Percentiles rank a stretch among this genome's conserved stretches.
phyloP scores from a whole-genome alignment of 1,139 yeast species.

The Candida sanyaensis region DNA sequence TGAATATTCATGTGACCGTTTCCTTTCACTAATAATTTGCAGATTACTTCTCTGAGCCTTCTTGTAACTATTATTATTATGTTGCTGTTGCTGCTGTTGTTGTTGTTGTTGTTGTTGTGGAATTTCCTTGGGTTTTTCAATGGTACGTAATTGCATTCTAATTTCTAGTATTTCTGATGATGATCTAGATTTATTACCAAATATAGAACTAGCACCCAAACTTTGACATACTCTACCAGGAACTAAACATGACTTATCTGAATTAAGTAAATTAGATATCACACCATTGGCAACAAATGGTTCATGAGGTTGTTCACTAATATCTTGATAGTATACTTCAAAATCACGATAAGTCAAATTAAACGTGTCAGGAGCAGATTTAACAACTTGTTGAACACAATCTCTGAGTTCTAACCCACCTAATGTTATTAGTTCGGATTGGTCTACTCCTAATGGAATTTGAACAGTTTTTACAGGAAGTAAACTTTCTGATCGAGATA shows the following conservation, averaged over 20 bases:
- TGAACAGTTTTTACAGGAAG: conserved; percentile 50
- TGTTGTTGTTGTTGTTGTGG: conserved; percentile 4
- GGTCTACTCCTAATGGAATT: conserved; percentile 36
- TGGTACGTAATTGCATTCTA: conserved; percentile 56
- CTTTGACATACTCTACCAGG: conserved; percentile 77
- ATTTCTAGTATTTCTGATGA: conserved; percentile 65
- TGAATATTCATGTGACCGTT: conserved; percentile 12
- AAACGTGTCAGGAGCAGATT: conserved; percentile 62
- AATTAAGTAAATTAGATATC: conserved; percentile 45
- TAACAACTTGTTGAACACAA: conserved; percentile 52
- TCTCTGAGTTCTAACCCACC: conserved; percentile 59
- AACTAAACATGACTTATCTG: conserved; percentile 37
- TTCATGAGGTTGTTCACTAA: conserved; percentile 71
- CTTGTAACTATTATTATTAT: neutral
- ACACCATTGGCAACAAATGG: conserved; percentile 77
- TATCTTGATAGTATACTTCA: conserved; percentile 71
- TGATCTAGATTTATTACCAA: conserved; percentile 43
- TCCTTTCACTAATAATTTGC: conserved; percentile 8
- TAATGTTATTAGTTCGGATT: conserved; percentile 40
- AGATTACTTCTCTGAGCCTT: conserved; percentile 4
- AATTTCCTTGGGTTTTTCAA: conserved; percentile 22
- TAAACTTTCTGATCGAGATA: conserved; percentile 53
- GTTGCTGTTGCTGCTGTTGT: conserved; percentile 3
- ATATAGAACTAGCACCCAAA: conserved; percentile 52
- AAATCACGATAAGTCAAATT: conserved; percentile 52